Evolutionary conservation across 805 yeast genomes (phyloP), one percentile per base, ranked within the genome.

Genomic region (Zygotorulaspora danielsina): DNA sequence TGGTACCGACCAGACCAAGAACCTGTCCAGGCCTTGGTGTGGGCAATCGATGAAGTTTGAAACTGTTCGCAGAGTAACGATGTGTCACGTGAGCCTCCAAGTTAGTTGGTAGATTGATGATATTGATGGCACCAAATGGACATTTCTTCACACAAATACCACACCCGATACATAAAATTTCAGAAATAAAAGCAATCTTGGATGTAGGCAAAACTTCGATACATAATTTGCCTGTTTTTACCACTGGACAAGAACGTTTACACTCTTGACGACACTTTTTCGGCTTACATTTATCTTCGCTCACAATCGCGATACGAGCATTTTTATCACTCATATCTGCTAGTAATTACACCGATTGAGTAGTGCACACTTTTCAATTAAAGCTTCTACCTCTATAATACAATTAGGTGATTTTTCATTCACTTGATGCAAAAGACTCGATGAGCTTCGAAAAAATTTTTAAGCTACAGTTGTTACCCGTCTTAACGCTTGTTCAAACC

Each of bases 11-110:
- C 52, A 93, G 76, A 53, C 98, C 98, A 50, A 93, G 73, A 20
- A 93, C 98, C 70, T 93, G 98, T 45, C 97, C 97, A 2, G 98
- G 97, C 69, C 98, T 84, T 48, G 98, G 98, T 41, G 95, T 89
- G 18, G 98, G 98, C 57, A 93, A 74, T 66, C 98, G 78, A 66
- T 93, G 98, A 59, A 93, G 76, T 67, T 93, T 93, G 79, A 93
- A 93, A 40, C 96, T 86, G 67, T 93, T 93, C 39, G 97, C 98
- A 34, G 96, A 86, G 67, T 93, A 93, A 72, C 98, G 80, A 67
- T 93, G 97, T 26, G 97, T 88, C 41, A 89, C 94, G 65, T 93
- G 90, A 34, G 73, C 70, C 39, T 90, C 97, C 62, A 93, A 75
- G 65, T 93, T 89, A 12, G 97, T 90, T 49, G 98, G 98, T 64